These are phyloP conservation scores for Arthrobotrys iridis DNA, from an alignment of 2,329 filamentous ascomycete species.

Conservation along the genomic window DNA sequence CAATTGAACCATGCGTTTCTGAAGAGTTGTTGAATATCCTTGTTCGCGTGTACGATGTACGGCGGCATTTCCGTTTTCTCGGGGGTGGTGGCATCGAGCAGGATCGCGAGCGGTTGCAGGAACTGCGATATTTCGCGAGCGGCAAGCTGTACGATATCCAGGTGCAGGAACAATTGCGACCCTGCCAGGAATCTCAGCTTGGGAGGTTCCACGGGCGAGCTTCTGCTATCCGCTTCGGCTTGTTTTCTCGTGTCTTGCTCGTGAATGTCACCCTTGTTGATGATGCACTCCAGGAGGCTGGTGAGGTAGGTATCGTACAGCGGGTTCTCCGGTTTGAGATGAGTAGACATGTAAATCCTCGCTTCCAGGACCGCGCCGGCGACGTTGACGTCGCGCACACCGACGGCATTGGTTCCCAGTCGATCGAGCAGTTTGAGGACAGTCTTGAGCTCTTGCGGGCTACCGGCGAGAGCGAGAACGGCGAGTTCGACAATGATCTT, in stretches of 20 bases:
- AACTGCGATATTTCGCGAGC: conserved; percentile 88
- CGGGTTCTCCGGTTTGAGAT: conserved; percentile 74
- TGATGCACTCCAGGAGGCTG: conserved; percentile 83
- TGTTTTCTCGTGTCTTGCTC: conserved; percentile 77
- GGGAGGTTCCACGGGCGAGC: conserved; percentile 40
- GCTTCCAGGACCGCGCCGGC: conserved; percentile 81
- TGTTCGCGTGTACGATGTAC: conserved; percentile 57
- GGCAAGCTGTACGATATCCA: conserved; percentile 67
- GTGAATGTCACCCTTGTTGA: conserved; percentile 87
- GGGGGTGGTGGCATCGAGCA: conserved; percentile 73
- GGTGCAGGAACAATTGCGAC: conserved; percentile 51
- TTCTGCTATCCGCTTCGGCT: conserved; percentile 73
- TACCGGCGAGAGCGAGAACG: conserved; percentile 78
- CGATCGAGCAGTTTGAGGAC: conserved; percentile 84
- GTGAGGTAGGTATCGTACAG: conserved; percentile 85
- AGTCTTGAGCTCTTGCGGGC: conserved; percentile 82
- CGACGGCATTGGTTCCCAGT: conserved; percentile 76
- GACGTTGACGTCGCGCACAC: conserved; percentile 74
- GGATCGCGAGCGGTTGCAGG: conserved; percentile 83
- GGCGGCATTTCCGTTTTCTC: conserved; percentile 59
- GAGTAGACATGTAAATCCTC: conserved; percentile 78
- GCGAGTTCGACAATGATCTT: conserved; percentile 86
- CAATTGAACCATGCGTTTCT: conserved; percentile 99
- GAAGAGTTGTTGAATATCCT: conserved; percentile 68
- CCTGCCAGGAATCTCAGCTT: conserved; percentile 48